phyloP scores from a whole-genome alignment of 2,329 filamentous ascomycete genomes.

The Claviceps sp. region DNA sequence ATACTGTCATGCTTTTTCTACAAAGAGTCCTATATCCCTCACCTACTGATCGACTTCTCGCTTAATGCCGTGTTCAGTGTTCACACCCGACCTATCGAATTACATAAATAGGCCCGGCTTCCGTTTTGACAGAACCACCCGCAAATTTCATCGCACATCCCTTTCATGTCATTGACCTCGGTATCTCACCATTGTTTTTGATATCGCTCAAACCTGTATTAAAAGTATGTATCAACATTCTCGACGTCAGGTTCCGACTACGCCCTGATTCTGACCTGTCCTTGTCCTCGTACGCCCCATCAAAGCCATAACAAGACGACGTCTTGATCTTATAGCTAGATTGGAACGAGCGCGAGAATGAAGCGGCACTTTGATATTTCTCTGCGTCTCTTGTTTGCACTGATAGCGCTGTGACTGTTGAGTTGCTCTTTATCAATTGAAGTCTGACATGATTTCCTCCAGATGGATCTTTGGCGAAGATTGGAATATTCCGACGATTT shows the following conservation, averaged over 20 bases:
- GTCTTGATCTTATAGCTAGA: neutral
- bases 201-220: too few relatives aligned
- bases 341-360: neutral
- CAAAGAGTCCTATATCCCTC: neutral
- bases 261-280: neutral
- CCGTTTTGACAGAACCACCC: neutral
- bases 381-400: neutral
- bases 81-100: neutral
- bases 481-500: too few relatives aligned
- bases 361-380: neutral
- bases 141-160: neutral
- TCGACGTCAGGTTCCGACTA: neutral
- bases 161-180: too few relatives aligned
- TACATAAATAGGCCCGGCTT: neutral
- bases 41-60: too few relatives aligned
- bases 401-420: slow-evolving; percentile 19
- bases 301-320: neutral
- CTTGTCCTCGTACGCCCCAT: neutral
- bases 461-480: too few relatives aligned
- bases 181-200: too few relatives aligned
- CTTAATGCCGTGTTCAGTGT: too few relatives aligned
- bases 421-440: slow-evolving; percentile 18
- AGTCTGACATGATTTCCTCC: slow-evolving; percentile 1
- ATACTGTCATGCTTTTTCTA: neutral
- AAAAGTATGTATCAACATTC: neutral